A percentile compares a stretch with the other conserved stretches of the same genome.
phyloP scores from a whole-genome alignment of 2,329 filamentous ascomycete species.

The Penicillium sp. region DNA sequence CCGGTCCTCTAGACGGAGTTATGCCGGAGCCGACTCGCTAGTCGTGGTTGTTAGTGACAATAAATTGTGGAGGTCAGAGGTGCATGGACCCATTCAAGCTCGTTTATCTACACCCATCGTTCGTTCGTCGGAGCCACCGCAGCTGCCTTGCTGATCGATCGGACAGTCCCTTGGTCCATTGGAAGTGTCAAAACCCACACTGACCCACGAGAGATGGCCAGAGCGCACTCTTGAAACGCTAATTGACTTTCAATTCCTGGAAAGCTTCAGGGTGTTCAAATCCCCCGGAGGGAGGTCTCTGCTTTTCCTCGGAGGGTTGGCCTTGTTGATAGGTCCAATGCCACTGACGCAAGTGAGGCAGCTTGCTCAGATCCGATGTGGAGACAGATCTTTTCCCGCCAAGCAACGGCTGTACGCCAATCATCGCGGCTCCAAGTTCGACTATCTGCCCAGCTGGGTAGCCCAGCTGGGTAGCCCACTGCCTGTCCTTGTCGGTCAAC shows the following conservation, averaged over 20 bases:
- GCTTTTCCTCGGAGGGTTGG: background rate
- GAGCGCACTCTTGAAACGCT: conserved; percentile 12
- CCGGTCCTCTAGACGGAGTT: too few species aligned
- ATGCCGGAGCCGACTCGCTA: background rate
- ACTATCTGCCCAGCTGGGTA: background rate
- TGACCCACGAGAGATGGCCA: background rate
- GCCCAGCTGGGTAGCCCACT: background rate
- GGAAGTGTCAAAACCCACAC: background rate
- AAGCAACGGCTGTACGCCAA: conserved; percentile 11
- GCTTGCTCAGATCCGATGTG: conserved; percentile 13
- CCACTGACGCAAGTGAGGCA: conserved; percentile 9
- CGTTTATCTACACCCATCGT: background rate
- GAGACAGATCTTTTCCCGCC: conserved; percentile 16
- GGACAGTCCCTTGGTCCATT: background rate
- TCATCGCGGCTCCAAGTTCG: background rate
- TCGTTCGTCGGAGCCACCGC: background rate
- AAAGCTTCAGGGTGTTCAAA: conserved; percentile 5
- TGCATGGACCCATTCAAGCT: background rate
- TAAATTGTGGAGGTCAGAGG: background rate
- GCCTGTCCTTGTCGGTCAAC: conserved; percentile 10
- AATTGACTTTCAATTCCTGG: conserved; percentile 15
- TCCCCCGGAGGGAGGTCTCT: conserved; percentile 8
- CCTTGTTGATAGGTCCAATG: conserved; percentile 4
- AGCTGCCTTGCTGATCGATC: conserved; percentile 5
- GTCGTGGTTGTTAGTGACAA: background rate